Conservation (phyloP, 225 moss, liverwort and hornwort species). For the Pseudisothecium myosuroides region DNA sequence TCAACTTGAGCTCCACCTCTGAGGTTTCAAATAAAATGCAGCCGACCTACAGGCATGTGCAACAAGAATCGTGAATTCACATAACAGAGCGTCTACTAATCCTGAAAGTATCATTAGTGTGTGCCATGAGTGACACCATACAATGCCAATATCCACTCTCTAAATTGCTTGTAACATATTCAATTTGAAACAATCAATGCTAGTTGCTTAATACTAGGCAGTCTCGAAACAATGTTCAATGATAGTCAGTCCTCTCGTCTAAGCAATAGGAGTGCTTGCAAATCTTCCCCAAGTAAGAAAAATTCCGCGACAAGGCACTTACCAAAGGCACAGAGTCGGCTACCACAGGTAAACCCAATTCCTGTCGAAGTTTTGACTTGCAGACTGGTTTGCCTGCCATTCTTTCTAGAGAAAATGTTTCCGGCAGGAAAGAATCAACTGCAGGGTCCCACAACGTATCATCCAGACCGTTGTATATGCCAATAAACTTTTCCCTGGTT, state of each 20-base stretch:
- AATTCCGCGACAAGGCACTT: background rate
- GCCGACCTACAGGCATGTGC: constrained; percentile 35
- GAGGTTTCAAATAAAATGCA: constrained; percentile 47
- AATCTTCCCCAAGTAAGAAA: background rate
- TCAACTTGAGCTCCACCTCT: constrained; percentile 41
- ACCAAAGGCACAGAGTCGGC: constrained; percentile 38
- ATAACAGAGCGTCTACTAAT: background rate
- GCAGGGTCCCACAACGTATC: constrained; percentile 53
- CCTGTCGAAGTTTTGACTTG: constrained; percentile 29
- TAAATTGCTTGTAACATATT: background rate
- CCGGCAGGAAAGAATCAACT: constrained; percentile 20
- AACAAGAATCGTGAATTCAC: background rate
- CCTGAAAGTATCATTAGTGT: background rate
- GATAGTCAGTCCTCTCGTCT: background rate
- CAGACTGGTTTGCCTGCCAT: constrained; percentile 42
- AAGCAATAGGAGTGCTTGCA: background rate
- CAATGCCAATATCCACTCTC: background rate
- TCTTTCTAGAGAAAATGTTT: constrained; percentile 29
- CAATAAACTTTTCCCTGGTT: constrained; percentile 49
- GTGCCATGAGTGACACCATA: background rate
- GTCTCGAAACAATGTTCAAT: background rate
- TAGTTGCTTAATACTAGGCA: background rate
- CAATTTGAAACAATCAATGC: background rate
- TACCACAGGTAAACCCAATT: constrained; percentile 21
- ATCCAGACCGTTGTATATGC: constrained; percentile 58